These are phyloP conservation scores for Chrysochromulina parva DNA, from an alignment of 78 protist species.

Conservation along the genomic window DNA sequence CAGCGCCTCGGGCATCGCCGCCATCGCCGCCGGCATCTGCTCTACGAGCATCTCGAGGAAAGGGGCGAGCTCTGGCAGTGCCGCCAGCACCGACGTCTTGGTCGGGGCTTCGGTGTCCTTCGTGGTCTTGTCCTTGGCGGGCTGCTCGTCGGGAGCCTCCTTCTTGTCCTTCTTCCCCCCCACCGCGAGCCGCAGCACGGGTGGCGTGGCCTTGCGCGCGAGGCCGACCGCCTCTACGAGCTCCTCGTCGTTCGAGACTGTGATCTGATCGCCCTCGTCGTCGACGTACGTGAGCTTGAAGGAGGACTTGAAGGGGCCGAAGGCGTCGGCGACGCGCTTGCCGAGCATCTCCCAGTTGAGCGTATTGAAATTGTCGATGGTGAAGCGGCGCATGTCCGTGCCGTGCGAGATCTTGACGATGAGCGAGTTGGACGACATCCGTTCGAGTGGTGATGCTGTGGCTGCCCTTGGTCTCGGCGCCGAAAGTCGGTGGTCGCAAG, in stretches of 20 bases:
- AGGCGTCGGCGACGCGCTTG: background rate
- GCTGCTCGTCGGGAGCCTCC: no score
- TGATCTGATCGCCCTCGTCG: slow-evolving; percentile 10
- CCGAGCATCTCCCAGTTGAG: background rate
- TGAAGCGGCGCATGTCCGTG: no score
- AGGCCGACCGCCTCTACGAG: background rate
- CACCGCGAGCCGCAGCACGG: background rate
- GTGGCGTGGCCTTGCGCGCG: background rate
- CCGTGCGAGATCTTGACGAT: no score
- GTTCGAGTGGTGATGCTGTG: no score
- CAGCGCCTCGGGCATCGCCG: background rate
- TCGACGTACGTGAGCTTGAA: background rate
- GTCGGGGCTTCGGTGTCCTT: background rate
- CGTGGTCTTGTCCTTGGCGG: background rate
- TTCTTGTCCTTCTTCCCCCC: no score
- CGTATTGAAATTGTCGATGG: no score
- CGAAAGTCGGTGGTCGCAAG: no score
- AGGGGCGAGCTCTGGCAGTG: background rate
- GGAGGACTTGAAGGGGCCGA: background rate
- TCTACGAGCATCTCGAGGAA: background rate
- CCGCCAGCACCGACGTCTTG: background rate
- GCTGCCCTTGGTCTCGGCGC: no score
- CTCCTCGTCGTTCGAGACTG: background rate
- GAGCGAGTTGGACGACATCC: no score
- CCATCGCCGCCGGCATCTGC: background rate